Conservation (phyloP, 2,329 filamentous ascomycete species). For the Epichloe bromicola region DNA sequence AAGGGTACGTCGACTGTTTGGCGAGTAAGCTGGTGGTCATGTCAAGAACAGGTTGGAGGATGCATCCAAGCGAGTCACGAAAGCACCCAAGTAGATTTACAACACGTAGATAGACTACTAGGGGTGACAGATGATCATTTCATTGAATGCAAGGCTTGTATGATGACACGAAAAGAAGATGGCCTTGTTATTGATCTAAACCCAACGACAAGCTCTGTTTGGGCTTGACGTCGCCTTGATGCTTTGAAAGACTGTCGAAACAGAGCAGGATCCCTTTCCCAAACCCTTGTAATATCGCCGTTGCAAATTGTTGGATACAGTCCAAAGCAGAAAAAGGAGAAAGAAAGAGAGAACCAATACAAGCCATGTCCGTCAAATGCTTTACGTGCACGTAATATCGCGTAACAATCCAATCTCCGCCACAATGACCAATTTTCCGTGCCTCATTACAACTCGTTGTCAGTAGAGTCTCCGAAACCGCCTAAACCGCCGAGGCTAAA, state of each 20-base stretch:
- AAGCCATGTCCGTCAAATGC: neutral
- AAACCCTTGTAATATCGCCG: neutral
- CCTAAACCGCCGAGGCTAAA: slow-evolving; percentile 33
- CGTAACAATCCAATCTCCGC: neutral
- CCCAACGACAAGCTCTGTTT: neutral
- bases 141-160: neutral
- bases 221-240: neutral
- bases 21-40: slow-evolving; percentile 39
- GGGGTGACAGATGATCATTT: neutral
- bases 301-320: neutral
- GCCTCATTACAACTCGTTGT: slow-evolving; percentile 26
- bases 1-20: slow-evolving; percentile 58
- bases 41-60: neutral
- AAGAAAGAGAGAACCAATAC: neutral
- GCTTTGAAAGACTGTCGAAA: neutral
- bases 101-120: neutral
- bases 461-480: slow-evolving; percentile 24
- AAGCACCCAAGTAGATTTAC: neutral
- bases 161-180: neutral
- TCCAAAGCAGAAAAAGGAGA: neutral
- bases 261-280: neutral
- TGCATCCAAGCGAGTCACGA: neutral
- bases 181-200: neutral
- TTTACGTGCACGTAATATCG: neutral
- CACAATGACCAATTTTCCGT: neutral